Conservation (phyloP, 306 rosid species). For the Vigna trinervia region DNA sequence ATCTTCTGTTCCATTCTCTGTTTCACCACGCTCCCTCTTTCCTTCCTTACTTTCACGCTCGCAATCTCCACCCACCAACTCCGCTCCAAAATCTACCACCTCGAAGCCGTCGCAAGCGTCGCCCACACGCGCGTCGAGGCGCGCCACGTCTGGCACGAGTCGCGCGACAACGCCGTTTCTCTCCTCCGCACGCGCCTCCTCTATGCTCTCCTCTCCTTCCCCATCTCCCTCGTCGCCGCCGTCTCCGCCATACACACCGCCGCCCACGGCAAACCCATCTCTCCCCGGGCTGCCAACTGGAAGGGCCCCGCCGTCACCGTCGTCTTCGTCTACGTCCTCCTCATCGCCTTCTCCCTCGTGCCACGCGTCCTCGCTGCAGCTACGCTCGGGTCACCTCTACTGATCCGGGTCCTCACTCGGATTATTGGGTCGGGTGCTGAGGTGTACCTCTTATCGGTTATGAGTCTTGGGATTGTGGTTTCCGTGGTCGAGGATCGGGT, state of each 20-base stretch:
- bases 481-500: conserved; percentile 67
- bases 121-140: conserved; percentile 72
- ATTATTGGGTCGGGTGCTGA: conserved; percentile 47
- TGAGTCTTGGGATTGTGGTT: conserved; percentile 61
- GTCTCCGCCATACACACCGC: conserved; percentile 35
- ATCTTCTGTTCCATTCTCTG: conserved; percentile 50
- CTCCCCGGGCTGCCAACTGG: conserved; percentile 50
- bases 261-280: conserved; percentile 47
- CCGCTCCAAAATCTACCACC: conserved; percentile 60
- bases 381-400: neutral
- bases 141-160: conserved; percentile 73
- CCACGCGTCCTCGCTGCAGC: conserved; percentile 43
- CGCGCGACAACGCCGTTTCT: conserved; percentile 64
- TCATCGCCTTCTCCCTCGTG: conserved; percentile 51
- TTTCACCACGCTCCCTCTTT: conserved; percentile 67
- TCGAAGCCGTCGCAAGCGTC: conserved; percentile 66
- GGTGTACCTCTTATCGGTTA: conserved; percentile 65
- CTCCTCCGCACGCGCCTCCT: conserved; percentile 58
- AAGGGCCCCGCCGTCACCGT: conserved; percentile 59
- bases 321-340: conserved; percentile 54
- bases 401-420: conserved; percentile 30
- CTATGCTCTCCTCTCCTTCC: conserved; percentile 51
- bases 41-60: conserved; percentile 59
- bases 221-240: conserved; percentile 54
- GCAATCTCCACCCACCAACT: conserved; percentile 55